Conservation (phyloP, 176 grass and related monocot genomes). For the Olyra latifolia region DNA sequence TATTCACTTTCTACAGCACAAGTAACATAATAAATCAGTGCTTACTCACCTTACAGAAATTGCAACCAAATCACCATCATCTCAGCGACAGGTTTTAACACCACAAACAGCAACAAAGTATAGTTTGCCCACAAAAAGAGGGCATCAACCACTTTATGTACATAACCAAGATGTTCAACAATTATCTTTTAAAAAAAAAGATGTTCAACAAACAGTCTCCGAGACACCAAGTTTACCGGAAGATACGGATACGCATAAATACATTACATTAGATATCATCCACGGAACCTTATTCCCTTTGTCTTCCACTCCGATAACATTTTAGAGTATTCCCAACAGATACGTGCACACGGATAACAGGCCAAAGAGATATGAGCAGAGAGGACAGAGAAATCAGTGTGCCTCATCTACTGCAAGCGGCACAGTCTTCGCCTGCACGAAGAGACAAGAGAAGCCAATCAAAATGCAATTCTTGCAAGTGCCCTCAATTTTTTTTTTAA, state of each 20-base stretch:
- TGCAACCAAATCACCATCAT: neutral
- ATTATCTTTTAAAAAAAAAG: too few species aligned
- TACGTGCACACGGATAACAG: neutral
- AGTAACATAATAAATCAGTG: neutral
- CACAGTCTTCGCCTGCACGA: constrained; percentile 69
- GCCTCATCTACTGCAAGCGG: constrained; percentile 62
- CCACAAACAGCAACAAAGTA: neutral
- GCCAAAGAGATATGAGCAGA: neutral
- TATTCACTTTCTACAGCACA: neutral
- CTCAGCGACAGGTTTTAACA: neutral
- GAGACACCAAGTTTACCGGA: neutral
- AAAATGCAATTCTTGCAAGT: neutral
- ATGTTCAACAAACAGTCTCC: constrained; percentile 17
- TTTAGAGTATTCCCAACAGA: neutral
- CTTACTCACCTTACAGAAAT: neutral
- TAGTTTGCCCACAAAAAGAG: neutral
- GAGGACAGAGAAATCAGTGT: constrained; percentile 23
- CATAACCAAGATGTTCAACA: constrained; percentile 21
- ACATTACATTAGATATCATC: constrained; percentile 19
- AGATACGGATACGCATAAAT: neutral
- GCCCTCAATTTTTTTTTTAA: neutral
- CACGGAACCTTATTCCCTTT: neutral
- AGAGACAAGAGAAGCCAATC: neutral
- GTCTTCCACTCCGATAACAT: neutral
- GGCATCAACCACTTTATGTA: neutral